These are phyloP conservation scores for Pleurotus pulmonarius DNA, from an alignment of 768 basidiomycete genomes.

Conservation along the genomic window DNA sequence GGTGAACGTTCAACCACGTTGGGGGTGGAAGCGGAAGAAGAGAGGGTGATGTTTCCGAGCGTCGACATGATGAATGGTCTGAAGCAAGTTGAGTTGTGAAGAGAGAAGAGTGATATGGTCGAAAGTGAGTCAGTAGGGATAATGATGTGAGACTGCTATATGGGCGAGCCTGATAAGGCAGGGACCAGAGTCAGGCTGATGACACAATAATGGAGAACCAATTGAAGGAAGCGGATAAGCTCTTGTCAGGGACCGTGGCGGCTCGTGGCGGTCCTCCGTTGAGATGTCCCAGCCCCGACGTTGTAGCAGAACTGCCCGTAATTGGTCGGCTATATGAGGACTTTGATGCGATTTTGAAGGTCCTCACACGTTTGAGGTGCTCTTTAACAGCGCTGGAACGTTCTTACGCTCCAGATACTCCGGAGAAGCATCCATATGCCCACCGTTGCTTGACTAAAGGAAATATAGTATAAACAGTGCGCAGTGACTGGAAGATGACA, in stretches of 20 bases:
- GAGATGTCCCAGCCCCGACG: not conserved
- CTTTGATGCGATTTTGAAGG: slow-evolving; percentile 6
- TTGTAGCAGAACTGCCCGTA: slow-evolving; percentile 5
- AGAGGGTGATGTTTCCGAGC: not conserved
- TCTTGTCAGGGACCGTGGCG: slow-evolving; percentile 7
- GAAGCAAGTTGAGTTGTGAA: not conserved
- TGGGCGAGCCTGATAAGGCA: not conserved
- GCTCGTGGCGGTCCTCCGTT: slow-evolving; percentile 8
- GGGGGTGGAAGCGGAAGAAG: not conserved
- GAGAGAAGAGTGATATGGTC: not conserved
- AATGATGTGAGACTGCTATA: slow-evolving; percentile 1
- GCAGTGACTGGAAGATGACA: too few species aligned
- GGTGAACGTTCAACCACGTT: not conserved
- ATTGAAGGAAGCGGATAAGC: slow-evolving; percentile 6
- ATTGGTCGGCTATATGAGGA: not conserved
- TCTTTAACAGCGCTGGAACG: not conserved
- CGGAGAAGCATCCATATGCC: not conserved
- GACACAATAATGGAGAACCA: slow-evolving; percentile 8
- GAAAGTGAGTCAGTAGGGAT: slow-evolving; percentile 4
- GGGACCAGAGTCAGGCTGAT: slow-evolving; percentile 7
- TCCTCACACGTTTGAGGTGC: slow-evolving; percentile 6
- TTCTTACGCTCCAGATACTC: slow-evolving; percentile 4
- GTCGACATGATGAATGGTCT: not conserved
- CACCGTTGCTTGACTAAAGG: too few species aligned
- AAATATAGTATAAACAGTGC: too few species aligned